These are phyloP conservation scores for Cladosporium austrohemisphaericum DNA, from an alignment of 2,329 filamentous ascomycete genomes.

Conservation along the genomic window DNA sequence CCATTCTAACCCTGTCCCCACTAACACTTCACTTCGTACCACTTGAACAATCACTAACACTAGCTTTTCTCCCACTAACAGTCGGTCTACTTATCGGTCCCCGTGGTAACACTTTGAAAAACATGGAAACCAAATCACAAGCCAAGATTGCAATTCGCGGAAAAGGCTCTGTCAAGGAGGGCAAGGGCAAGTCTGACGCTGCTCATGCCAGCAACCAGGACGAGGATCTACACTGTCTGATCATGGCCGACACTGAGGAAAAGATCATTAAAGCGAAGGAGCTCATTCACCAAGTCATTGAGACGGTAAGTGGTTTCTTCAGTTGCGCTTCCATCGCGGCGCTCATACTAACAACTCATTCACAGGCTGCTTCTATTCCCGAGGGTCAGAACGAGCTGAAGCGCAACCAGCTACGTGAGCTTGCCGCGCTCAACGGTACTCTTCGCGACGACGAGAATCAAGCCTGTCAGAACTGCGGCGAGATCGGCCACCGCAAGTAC, in stretches of 20 bases:
- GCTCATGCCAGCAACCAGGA: constrained; percentile 99
- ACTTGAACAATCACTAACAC: constrained; percentile 57
- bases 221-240: constrained; percentile 96
- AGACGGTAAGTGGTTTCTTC: constrained; percentile 67
- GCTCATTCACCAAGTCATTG: constrained; percentile 96
- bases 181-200: constrained; percentile 97
- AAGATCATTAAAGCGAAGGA: constrained; percentile 99
- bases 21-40: constrained; percentile 19
- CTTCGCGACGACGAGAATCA: constrained; percentile 99
- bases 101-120: constrained; percentile 99
- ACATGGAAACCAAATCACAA: constrained; percentile 96
- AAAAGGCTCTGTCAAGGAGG: constrained; percentile 99
- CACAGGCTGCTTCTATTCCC: constrained; percentile 90
- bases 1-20: constrained; percentile 30
- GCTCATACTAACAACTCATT: constrained; percentile 5
- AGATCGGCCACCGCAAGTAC: constrained; percentile 98
- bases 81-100: constrained; percentile 99
- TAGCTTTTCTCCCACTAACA: constrained; percentile 80
- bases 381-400: constrained; percentile 99
- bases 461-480: constrained; percentile 96
- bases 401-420: constrained; percentile 95
- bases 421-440: constrained; percentile 96
- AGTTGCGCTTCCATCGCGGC: not conserved
- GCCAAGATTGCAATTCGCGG: constrained; percentile 99
- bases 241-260: constrained; percentile 99